Conservation (phyloP, 805 yeast species). For the Wickerhamiella musiphila region DNA sequence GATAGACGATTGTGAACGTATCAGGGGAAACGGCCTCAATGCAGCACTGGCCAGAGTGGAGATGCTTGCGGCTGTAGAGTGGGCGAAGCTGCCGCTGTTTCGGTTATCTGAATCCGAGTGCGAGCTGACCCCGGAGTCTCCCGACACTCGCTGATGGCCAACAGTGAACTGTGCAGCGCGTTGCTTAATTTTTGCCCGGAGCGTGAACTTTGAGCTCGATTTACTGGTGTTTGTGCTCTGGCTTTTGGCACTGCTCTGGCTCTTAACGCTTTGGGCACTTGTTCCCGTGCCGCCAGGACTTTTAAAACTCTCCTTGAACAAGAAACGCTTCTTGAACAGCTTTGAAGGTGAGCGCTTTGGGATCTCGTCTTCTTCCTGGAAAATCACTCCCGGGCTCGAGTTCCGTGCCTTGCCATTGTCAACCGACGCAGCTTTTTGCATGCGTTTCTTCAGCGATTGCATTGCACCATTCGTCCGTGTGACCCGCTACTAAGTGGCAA, state of each 20-base stretch:
- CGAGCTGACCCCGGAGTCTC: no score
- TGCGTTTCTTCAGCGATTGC: slow-evolving; percentile 1
- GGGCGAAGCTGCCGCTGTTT: background rate
- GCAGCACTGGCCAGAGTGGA: slow-evolving; percentile 1
- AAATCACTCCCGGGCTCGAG: background rate
- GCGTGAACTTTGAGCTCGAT: background rate
- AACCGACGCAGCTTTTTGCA: background rate
- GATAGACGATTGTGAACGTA: slow-evolving; percentile 1
- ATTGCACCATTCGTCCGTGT: no score
- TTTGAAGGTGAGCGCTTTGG: background rate
- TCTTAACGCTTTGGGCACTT: background rate
- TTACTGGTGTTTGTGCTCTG: background rate
- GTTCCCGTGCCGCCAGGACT: background rate
- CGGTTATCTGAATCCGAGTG: no score
- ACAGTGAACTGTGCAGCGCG: no score
- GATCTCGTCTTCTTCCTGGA: background rate
- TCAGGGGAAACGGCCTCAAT: slow-evolving; percentile 1
- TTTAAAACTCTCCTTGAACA: background rate
- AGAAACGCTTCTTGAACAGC: background rate
- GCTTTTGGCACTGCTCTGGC: background rate
- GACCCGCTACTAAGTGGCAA: no score
- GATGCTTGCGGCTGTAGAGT: background rate
- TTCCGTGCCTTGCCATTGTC: background rate
- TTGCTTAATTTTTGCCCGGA: no score
- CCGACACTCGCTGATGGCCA: no score